Percentiles rank a stretch among this genome's conserved stretches.
These are phyloP conservation scores for Pleurotus citrinopileatus DNA, from an alignment of 768 basidiomycete genomes.

Conservation along the genomic window DNA sequence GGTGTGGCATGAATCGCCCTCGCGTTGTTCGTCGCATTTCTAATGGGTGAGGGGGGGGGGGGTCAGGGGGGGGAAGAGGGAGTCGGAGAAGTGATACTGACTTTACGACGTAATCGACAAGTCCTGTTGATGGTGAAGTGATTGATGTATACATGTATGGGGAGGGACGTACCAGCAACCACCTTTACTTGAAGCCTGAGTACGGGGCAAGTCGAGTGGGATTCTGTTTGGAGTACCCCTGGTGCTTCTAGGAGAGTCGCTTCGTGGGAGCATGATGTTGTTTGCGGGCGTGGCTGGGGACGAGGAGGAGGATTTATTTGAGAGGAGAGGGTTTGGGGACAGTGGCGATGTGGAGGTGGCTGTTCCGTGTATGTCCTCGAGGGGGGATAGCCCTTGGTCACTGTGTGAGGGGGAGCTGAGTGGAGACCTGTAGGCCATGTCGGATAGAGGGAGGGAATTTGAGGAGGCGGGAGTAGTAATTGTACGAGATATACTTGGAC, in stretches of 20 bases:
- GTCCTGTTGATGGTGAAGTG: slow-evolving; percentile 50
- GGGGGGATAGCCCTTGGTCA: slow-evolving; percentile 41
- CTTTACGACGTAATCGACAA: slow-evolving; percentile 80
- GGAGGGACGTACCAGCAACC: slow-evolving; percentile 67
- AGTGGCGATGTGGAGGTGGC: not conserved
- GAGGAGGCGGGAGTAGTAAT: not conserved
- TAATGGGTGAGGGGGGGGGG: slow-evolving; percentile 24
- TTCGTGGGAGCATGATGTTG: slow-evolving; percentile 27
- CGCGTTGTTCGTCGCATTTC: slow-evolving; percentile 90
- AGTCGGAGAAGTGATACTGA: slow-evolving; percentile 26
- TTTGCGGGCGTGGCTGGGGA: slow-evolving; percentile 38
- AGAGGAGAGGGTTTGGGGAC: slow-evolving; percentile 36
- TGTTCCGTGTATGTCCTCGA: not conserved
- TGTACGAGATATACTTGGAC: not conserved
- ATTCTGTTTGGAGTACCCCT: slow-evolving; percentile 46
- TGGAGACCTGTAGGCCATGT: slow-evolving; percentile 51
- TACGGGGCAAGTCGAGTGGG: slow-evolving; percentile 49
- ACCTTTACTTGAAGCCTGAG: slow-evolving; percentile 59
- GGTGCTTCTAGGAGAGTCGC: slow-evolving; percentile 24
- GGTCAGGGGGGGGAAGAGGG: not conserved
- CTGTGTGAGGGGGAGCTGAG: slow-evolving; percentile 39
- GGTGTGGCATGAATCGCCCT: slow-evolving; percentile 77
- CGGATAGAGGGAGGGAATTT: not conserved
- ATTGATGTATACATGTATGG: slow-evolving; percentile 5
- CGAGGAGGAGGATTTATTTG: slow-evolving; percentile 37